Evolutionary conservation across 73 alveolate genomes (phyloP), one percentile per base, ranked within the genome.

Genomic region (Blepharisma japonicum): DNA sequence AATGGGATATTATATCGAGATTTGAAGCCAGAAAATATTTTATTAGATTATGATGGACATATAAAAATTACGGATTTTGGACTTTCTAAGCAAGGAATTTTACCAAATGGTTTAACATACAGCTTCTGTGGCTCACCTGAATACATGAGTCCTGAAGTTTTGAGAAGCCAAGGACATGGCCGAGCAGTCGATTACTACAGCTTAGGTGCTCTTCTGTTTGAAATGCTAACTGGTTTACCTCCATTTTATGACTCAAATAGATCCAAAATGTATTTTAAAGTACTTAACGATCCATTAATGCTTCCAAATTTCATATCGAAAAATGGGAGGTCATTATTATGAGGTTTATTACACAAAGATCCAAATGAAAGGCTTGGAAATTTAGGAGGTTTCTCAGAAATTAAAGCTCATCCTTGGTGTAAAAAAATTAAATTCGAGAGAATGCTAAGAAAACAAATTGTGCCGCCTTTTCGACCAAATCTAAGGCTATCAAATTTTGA

Each of bases 331-430:
- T 85, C 81, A 23, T 87, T 94, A 71, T 74, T 94, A 68, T 71
- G 72, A 55, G 81, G 84, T 7, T 80, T 94, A 55, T 67, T 94
- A 7, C 77, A 77, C 38, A 94, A 94, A 82, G 91, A 94, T 32
- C 98, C 98, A 0, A 46, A 47, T 49, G 56, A 90, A 72, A 89
- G 98, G 82, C 46, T 94, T 67, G 98, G 98, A 5, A 55, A 83
- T 21, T 49, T 53, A 8, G 32, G 49, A 51, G 91, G 91, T 6
- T 71, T 81, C 2, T 47, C 55, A 70, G 88, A 84, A 68, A 81
- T 84, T 7, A 21, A 79, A 48, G 81, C 80, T 39, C 88, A 79
- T 68, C 82, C 81, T 20, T 84, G 85, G 80, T 84, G 85, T 55
- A 42, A 55, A 25, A 71, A 56, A 27, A 74, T 83, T 0, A 82